Evolutionary conservation across 495 filamentous ascomycete genomes (phyloP), one percentile per base, ranked within the genome.

Genomic region (Podospora sp.): DNA sequence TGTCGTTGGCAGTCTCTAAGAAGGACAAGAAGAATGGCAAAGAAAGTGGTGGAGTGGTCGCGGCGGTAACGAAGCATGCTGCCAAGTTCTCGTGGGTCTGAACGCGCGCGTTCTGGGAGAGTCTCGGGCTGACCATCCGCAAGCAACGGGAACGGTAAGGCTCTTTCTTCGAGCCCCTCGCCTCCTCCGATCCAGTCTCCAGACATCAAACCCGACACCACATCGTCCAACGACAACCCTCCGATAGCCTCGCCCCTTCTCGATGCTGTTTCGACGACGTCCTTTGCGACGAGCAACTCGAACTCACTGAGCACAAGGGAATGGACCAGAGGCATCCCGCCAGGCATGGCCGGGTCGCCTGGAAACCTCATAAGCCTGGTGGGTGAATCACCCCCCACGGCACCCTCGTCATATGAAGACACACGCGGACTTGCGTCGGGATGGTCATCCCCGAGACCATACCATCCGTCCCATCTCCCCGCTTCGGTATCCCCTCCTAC

Each of bases 331-430:
- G 80, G 79, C 22, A 70, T 83, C 60, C 65, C 75, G 21, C 74
- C 80, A 29, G 80, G 75, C 33, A 75, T 83, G 76, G 83, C 82
- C 21, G 83, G 79, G 26, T 87, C 85, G n/a, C 84, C 84, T 6
- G 81, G 78, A 46, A 86, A 87, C 68, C 72, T 87, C 62, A 83
- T 84, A 60, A 84, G 80, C 69, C 79, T 83, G 68, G 74, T 81
- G 64, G 82, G 83, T 59, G 85, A 87, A 68, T 85, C 83, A 0
- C 83, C 84, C 49, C 83, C 84, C 2, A 84, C 80, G 18, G 77
- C 79, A 27, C 82, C 82, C 8, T 86, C 84, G 1, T 86, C 84
- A 0, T 86, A 86, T 63, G 83, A 87, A 60, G 84, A 85, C 61
- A 71, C 75, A 20, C 74, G 81, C 33, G 74, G 79, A 0, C 63